Percentiles rank a stretch among this genome's conserved stretches.
Evolutionary conservation across 805 yeast species (phyloP).

Genomic region (Saccharomycopsis oosterbeekiorum): DNA sequence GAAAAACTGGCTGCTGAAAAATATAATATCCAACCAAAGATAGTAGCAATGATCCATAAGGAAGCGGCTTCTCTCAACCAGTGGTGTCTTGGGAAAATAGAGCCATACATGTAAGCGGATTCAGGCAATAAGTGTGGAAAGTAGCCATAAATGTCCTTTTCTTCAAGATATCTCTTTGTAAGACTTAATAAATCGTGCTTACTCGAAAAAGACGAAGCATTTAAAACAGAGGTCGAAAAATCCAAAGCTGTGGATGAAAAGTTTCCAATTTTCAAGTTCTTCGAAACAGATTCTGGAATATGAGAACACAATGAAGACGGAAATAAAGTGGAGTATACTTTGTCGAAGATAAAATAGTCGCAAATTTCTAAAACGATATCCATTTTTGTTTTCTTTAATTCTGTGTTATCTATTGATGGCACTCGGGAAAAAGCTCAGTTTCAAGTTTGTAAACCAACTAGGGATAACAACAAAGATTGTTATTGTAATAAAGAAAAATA

Average conservation of each 20-base stretch:
- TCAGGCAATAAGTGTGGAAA: slow-evolving; percentile 50
- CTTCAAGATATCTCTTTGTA: slow-evolving; percentile 11
- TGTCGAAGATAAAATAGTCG: slow-evolving; percentile 70
- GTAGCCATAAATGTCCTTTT: slow-evolving; percentile 46
- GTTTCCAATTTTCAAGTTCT: slow-evolving; percentile 20
- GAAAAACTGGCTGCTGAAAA: slow-evolving; percentile 66
- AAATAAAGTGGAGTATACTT: slow-evolving; percentile 55
- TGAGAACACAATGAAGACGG: slow-evolving; percentile 44
- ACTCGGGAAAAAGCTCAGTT: too few species aligned
- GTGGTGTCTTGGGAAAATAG: slow-evolving; percentile 65
- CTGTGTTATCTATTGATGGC: neutral
- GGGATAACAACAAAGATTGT: too few species aligned
- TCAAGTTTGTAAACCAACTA: too few species aligned
- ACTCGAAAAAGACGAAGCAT: neutral
- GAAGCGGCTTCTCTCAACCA: slow-evolving; percentile 61
- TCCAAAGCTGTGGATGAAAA: slow-evolving; percentile 16
- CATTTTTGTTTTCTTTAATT: slow-evolving; percentile 35
- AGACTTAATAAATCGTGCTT: slow-evolving; percentile 3
- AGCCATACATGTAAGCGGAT: slow-evolving; percentile 47
- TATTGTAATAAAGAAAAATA: too few species aligned
- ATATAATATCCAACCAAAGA: slow-evolving; percentile 85
- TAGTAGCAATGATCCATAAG: slow-evolving; percentile 54
- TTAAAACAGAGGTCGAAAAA: slow-evolving; percentile 1
- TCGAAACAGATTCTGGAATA: slow-evolving; percentile 24
- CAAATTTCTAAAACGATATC: slow-evolving; percentile 79